Base-by-base conservation (phyloP, 768 basidiomycete genomes). In the Leccinum variicolor region DNA sequence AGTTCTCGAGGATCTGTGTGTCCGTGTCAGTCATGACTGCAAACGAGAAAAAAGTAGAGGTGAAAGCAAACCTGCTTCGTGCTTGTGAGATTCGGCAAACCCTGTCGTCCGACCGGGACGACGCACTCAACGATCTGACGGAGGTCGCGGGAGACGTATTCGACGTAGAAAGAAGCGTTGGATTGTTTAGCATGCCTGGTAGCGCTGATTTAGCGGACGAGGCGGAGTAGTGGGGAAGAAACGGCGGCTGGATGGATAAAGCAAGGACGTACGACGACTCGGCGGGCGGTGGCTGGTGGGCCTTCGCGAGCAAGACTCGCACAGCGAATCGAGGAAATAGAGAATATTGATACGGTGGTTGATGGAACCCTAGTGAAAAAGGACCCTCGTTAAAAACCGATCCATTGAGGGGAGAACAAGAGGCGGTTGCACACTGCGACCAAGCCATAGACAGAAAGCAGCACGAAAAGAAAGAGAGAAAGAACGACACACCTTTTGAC, bases 271-370 rank as follows among this genome's bases (percentile, higher is more conserved):
- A 34, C 33, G 33, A 34, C 14, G 33, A 34, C 33, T 34, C 14
- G 5, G 33, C 14, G 33, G 33, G 14, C 6, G 33, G 76, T 47
- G 59, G 62, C 48, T 72, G 71, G 50, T 82, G 81, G 1, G 86
- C 82, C 62, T 84, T 88, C 49, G 85, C 84, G 33, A 88, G 77
- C 3, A 90, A 77, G 33, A 81, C 66, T 93, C 92, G 70, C 90
- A 94, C 13, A 97, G 79, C 1, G 89, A 86, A 71, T 95, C 94
- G 46, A 98, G 82, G 68, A 95, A 86, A 70, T 97, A 93, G 0
- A 97, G 76, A 58, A 96, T 88, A 72, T 97, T 97, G 64, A 98
- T 95, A n/a, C 92, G 80, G 31, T 89, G 84, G 11, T 97, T 95
- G 19, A 96, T 84, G 0, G 89, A 86, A 52, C 91, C 92, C 90